Evolutionary conservation across 2,329 filamentous ascomycete species (phyloP).

Genomic region (Hirsutella thompsonii): DNA sequence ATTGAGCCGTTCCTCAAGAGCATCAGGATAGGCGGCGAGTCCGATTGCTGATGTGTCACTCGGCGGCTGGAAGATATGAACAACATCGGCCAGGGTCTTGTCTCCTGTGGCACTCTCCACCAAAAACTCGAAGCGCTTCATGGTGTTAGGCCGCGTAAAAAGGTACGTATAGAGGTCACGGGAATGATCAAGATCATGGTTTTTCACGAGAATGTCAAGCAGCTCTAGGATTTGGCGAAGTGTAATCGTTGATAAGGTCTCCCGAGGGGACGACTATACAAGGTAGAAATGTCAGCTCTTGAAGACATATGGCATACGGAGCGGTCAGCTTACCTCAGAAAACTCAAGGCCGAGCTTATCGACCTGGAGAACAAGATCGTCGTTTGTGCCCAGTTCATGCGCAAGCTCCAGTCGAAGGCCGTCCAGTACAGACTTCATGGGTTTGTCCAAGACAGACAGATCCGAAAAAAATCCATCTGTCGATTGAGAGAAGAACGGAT

Average conservation of each 20-base stretch:
- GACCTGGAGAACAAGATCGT: slow-evolving; percentile 38
- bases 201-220: slow-evolving; percentile 28
- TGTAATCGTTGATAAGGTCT: slow-evolving; percentile 21
- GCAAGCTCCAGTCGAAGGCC: slow-evolving; percentile 31
- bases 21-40: neutral
- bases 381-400: slow-evolving; percentile 28
- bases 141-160: slow-evolving; percentile 24
- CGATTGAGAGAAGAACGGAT: slow-evolving; percentile 23
- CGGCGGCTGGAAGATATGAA: slow-evolving; percentile 22
- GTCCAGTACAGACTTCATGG: slow-evolving; percentile 29
- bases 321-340: slow-evolving; percentile 27
- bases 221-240: slow-evolving; percentile 28
- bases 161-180: slow-evolving; percentile 28
- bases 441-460: slow-evolving; percentile 25
- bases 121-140: slow-evolving; percentile 24
- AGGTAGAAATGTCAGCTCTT: slow-evolving; percentile 13
- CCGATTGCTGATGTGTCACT: slow-evolving; percentile 2
- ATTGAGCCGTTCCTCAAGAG: neutral
- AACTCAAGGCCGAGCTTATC: slow-evolving; percentile 41
- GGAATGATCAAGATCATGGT: slow-evolving; percentile 25
- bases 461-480: slow-evolving; percentile 32
- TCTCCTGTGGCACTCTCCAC: slow-evolving; percentile 28
- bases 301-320: neutral
- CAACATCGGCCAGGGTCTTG: slow-evolving; percentile 26
- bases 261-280: slow-evolving; percentile 20